phyloP scores from a whole-genome alignment of 176 grass and related monocot genomes.

The Zoysia japonica region DNA sequence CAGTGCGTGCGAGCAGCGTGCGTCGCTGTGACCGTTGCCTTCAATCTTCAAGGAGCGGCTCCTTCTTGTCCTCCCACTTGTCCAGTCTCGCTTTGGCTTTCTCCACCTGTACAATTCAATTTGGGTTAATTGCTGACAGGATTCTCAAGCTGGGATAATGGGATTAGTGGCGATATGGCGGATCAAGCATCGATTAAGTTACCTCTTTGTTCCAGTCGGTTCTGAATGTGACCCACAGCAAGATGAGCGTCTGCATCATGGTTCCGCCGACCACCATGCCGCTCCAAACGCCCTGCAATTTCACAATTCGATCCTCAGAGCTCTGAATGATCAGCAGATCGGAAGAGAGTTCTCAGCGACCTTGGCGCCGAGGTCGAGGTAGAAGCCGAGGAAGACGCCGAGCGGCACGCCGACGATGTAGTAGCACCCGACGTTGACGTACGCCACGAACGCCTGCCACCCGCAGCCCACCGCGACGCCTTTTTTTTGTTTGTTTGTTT shows the following conservation, averaged over 20 bases:
- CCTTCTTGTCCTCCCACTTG: conserved; percentile 52
- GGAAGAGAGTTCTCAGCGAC: neutral
- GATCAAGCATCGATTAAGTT: neutral
- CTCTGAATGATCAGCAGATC: neutral
- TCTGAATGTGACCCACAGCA: conserved; percentile 44
- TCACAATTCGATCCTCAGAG: neutral
- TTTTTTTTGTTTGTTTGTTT: neutral
- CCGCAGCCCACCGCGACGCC: conserved; percentile 39
- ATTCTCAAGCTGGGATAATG: neutral
- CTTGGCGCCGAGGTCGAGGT: conserved; percentile 23
- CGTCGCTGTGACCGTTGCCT: neutral
- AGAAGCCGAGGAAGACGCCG: conserved; percentile 17
- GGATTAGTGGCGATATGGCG: neutral
- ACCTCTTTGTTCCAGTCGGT: conserved; percentile 59
- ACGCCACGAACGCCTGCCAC: conserved; percentile 41
- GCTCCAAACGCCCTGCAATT: conserved; percentile 49
- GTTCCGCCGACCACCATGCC: conserved; percentile 59
- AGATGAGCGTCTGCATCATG: conserved; percentile 47
- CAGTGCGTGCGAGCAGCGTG: too few relatives aligned
- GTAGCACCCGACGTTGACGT: conserved; percentile 38
- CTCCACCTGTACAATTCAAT: conserved; percentile 50
- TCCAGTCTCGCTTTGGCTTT: conserved; percentile 51
- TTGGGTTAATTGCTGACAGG: neutral
- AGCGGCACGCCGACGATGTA: conserved; percentile 38
- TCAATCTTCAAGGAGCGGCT: conserved; percentile 34